These are phyloP conservation scores for Emergomyces africanus DNA, from an alignment of 2,329 filamentous ascomycete genomes.

Conservation along the genomic window DNA sequence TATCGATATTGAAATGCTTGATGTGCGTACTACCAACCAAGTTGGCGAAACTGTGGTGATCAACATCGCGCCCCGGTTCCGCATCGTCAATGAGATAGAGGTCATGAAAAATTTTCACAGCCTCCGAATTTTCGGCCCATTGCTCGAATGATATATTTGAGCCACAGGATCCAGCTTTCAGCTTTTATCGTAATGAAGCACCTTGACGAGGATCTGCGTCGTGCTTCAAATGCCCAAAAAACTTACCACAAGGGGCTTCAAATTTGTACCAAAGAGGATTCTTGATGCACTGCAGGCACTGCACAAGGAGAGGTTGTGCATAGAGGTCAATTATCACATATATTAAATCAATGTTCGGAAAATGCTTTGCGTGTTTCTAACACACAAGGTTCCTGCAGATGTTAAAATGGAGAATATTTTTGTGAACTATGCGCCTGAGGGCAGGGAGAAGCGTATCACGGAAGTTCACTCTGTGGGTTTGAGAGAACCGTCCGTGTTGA, in stretches of 20 bases:
- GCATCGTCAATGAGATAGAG: slow-evolving; percentile 17
- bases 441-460: no score
- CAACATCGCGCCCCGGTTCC: slow-evolving; percentile 15
- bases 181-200: slow-evolving; percentile 15
- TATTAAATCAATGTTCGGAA: no score
- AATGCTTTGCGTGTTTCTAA: no score
- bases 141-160: slow-evolving; percentile 19
- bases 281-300: neutral
- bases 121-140: slow-evolving; percentile 13
- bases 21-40: neutral
- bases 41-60: slow-evolving; percentile 13
- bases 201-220: slow-evolving; percentile 16
- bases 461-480: no score
- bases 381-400: no score
- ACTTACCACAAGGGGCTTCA: neutral
- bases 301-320: neutral
- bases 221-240: slow-evolving; percentile 2
- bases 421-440: no score
- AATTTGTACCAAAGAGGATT: neutral
- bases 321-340: neutral
- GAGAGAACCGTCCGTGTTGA: no score
- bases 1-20: neutral
- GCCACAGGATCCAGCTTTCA: slow-evolving; percentile 9
- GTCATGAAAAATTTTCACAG: slow-evolving; percentile 16
- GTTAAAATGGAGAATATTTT: no score